These are phyloP conservation scores for Byssochlamys sp. DNA, from an alignment of 2,329 filamentous ascomycete genomes.

Conservation along the genomic window DNA sequence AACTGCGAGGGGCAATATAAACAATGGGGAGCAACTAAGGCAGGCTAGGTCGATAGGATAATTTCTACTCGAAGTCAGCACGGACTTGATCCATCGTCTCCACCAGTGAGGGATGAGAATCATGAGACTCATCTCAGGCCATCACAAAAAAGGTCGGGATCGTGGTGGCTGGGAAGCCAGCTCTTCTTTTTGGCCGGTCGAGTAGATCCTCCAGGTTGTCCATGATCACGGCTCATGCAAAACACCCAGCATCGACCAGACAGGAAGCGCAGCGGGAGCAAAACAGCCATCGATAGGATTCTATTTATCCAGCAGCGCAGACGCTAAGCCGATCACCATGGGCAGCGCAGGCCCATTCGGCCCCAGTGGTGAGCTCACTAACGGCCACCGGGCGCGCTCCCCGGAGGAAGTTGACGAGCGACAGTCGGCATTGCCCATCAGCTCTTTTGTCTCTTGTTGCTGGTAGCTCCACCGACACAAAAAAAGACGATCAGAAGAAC, in stretches of 20 bases:
- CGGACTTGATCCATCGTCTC: neutral
- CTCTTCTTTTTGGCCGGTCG: neutral
- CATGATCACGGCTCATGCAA: neutral
- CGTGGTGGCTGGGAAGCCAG: neutral
- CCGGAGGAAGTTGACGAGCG: neutral
- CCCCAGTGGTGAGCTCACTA: neutral
- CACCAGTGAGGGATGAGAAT: neutral
- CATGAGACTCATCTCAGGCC: neutral
- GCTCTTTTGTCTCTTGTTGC: neutral
- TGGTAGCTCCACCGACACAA: neutral
- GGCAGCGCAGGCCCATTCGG: neutral
- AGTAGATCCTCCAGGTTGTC: neutral
- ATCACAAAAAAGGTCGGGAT: neutral
- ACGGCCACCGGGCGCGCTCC: neutral
- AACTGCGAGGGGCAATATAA: neutral
- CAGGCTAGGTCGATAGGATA: neutral
- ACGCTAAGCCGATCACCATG: slow-evolving; percentile 1
- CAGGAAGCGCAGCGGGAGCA: neutral
- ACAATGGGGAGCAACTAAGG: neutral
- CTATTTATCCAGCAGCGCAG: slow-evolving; percentile 1
- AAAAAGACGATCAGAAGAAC: neutral
- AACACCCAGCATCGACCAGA: neutral
- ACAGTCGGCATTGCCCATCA: neutral
- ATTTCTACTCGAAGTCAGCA: neutral
- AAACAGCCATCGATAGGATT: neutral